Evolutionary conservation across 1,139 yeast genomes (phyloP), one percentile per base, ranked within the genome.

Genomic region (Lizanozyma gosingica): DNA sequence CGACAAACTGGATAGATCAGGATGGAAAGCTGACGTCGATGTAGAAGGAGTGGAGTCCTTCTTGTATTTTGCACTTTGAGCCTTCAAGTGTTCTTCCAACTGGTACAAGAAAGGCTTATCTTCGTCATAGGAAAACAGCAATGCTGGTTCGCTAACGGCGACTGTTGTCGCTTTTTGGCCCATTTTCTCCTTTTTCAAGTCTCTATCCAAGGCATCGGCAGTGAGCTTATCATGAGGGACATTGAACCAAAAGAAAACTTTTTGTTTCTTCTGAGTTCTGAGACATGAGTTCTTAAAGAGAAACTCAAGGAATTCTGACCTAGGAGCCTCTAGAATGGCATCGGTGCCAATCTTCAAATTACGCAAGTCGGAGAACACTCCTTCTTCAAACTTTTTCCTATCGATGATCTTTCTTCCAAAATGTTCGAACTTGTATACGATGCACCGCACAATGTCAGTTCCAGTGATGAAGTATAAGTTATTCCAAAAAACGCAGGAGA

Each of bases 191-290:
- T 86, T 81, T 59, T 88, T 88, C 56, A 90, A 64, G 55, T 92
- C 98, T 51, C 98, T 70, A 60, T 90, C 97, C 41, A 92, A 65
- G 1, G 97, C 97, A 60, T 92, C 98, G 3, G 92, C 80, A 74
- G 92, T 90, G 39, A 92, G 65, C 54, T 85, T 81, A 57, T 92
- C 97, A 62, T 92, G 97, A 36, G 94, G 92, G 4, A 92, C 97
- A 55, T 90, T 83, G 59, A 85, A 90, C 98, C 98, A 92, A 59
- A 83, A 88, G 57, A 92, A 92, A 35, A 92, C 97, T 58, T 92
- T 92, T 58, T 92, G 98, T 57, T 92, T 92, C 70, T 92, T 92
- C 55, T 92, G 97, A 1, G 98, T 92, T 51, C 96, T 73, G 17
- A 92, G 71, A 58, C 98, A 90, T 47, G 83, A 79, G 56, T 92